phyloP scores from a whole-genome alignment of 257 asterid genomes.

The Apocynum venetum region DNA sequence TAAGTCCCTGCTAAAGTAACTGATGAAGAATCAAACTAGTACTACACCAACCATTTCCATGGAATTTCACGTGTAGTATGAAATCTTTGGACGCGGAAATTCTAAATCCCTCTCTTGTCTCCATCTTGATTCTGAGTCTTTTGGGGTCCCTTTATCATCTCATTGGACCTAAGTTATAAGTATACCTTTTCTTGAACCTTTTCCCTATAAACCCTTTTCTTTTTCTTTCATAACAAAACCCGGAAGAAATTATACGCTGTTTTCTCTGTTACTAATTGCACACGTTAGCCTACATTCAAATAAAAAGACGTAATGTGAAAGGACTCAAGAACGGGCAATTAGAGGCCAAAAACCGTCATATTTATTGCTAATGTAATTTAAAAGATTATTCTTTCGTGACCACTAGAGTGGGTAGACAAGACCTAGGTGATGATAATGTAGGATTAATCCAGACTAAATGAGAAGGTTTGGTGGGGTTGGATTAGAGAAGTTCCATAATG shows the following conservation, averaged over 20 bases:
- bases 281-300: too few species aligned
- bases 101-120: not conserved
- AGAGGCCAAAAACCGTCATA: not conserved
- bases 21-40: not conserved
- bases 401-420: conserved; percentile 8
- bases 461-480: not conserved
- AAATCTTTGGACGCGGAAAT: conserved; percentile 2
- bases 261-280: not conserved
- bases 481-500: not conserved
- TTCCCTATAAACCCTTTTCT: not conserved
- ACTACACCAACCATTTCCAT: not conserved
- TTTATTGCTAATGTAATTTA: not conserved
- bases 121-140: not conserved
- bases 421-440: not conserved
- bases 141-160: not conserved
- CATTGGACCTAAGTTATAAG: not conserved
- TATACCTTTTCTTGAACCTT: not conserved
- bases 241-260: not conserved
- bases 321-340: not conserved
- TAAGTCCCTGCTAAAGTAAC: not conserved
- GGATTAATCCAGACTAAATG: not conserved
- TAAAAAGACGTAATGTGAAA: not conserved
- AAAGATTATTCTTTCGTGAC: conserved; percentile 5
- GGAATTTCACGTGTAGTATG: conserved; percentile 2
- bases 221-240: not conserved